Evolutionary conservation across 768 basidiomycete species (phyloP), one percentile per base, ranked within the genome.

Genomic region (Agaricus blazei): DNA sequence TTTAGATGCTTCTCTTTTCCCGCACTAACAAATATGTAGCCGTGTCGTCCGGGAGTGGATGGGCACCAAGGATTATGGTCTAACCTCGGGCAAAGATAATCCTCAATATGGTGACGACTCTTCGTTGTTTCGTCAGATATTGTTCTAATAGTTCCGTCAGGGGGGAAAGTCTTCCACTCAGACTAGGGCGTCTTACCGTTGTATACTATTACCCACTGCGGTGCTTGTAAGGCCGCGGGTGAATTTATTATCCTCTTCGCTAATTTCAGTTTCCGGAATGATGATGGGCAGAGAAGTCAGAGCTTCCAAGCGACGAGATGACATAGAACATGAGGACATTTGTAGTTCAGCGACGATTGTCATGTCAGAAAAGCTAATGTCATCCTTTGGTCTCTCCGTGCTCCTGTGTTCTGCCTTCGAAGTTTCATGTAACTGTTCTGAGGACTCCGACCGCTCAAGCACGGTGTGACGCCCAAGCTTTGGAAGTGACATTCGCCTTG

Each of bases 61-160:
- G 81, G 81, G 44, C 76, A 77, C 82, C 81, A 83, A 9, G 78
- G 77, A 54, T 82, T 82, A 48, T 76, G 74, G 47, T 76, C 73
- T 15, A 78, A 63, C 31, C 79, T 75, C 2, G 80, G 81, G 50
- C 78, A 80, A 2, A 82, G 62, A 60, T 79, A 79, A 31, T 70
- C 74, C 6, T 64, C 63, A 34, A 79, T 69, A 45, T 65, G 60
- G 27, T 58, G 62, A 8, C 34, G 34, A n/a, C 54, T 60, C 55
- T 61, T 65, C n/a, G 72, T 62, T 40, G 60, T 68, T 54, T 62
- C 68, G 48, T 59, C 64, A 52, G 47, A 50, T 31, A 59, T 64
- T 50, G 69, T 64, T 11, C 71, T 74, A 47, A 15, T 8, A 19
- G 15, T 37, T 15, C 27, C 11, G 15, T 48, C 44, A 42, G 56